Evolutionary conservation across 202 grass and related monocot genomes (phyloP).

Genomic region (Schoenoplectus tabernaemontani): DNA sequence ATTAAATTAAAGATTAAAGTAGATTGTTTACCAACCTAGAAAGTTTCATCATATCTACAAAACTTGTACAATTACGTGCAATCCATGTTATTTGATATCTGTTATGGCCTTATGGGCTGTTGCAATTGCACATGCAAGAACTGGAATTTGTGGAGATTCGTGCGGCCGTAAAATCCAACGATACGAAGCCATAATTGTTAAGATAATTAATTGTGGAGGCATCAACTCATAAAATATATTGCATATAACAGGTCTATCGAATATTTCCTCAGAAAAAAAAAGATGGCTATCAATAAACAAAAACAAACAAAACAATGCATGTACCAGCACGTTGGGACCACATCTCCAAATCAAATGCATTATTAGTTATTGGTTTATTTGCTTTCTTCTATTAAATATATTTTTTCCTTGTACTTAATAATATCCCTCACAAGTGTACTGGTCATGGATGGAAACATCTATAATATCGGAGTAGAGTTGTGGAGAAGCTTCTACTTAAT

Average conservation of each 20-base stretch:
- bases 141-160: background rate
- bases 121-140: background rate
- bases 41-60: no score
- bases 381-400: background rate
- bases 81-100: background rate
- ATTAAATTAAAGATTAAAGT: no score
- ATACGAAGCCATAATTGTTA: background rate
- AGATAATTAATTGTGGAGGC: background rate
- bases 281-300: no score
- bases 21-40: no score
- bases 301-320: background rate
- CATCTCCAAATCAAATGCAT: background rate
- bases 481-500: constrained; percentile 1
- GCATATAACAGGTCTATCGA: background rate
- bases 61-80: background rate
- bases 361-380: background rate
- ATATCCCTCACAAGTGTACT: background rate
- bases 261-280: no score
- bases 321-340: constrained; percentile 1
- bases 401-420: background rate
- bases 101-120: background rate
- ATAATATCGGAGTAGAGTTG: background rate
- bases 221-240: background rate
- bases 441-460: background rate
- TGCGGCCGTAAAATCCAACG: background rate